These are phyloP conservation scores for Psidium guajava DNA, from an alignment of 345 rosid genomes.

Conservation along the genomic window DNA sequence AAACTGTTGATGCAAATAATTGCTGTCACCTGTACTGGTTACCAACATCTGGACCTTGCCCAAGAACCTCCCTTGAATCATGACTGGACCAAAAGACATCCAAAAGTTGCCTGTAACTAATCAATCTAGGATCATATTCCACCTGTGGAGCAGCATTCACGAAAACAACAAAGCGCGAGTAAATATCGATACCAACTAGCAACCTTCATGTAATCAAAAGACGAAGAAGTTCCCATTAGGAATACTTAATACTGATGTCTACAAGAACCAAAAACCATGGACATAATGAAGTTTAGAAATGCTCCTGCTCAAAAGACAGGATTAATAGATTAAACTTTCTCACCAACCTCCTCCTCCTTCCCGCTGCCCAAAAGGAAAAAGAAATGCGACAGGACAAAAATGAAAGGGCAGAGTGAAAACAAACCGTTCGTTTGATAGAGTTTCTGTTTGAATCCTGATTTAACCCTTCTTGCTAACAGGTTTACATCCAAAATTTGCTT, in stretches of 20 bases:
- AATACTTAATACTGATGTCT: neutral
- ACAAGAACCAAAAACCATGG: neutral
- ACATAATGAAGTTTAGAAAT: neutral
- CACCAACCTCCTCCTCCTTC: neutral
- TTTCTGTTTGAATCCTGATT: neutral
- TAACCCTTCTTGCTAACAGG: neutral
- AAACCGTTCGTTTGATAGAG: neutral
- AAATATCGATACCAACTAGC: neutral
- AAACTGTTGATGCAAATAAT: neutral
- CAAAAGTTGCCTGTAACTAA: conserved; percentile 58
- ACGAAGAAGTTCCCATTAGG: neutral
- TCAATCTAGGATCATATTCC: conserved; percentile 67
- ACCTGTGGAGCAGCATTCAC: conserved; percentile 30
- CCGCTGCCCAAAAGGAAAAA: neutral
- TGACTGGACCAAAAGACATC: conserved; percentile 91
- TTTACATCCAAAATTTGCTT: neutral
- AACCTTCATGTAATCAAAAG: neutral
- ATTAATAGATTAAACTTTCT: neutral
- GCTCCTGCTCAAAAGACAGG: neutral
- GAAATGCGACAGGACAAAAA: neutral
- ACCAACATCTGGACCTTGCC: conserved; percentile 98
- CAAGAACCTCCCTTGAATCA: conserved; percentile 86
- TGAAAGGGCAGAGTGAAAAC: neutral
- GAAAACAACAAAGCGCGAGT: neutral
- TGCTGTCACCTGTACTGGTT: conserved; percentile 63